These are phyloP conservation scores for Pichia exigua DNA, from an alignment of 805 yeast species.

Conservation along the genomic window DNA sequence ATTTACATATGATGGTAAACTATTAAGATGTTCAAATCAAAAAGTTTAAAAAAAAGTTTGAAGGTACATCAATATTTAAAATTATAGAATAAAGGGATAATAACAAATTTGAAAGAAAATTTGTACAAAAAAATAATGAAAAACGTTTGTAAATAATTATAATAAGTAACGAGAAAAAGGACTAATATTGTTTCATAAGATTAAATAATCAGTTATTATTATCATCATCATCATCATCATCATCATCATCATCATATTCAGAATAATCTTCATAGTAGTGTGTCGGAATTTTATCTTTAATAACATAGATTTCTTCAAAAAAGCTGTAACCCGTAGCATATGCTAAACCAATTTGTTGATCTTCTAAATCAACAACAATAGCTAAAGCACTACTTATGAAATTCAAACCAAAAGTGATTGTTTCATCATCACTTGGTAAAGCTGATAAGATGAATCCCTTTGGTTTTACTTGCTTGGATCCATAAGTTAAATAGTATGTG, in stretches of 20 bases:
- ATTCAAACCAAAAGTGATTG: slow-evolving; percentile 2
- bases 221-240: not conserved
- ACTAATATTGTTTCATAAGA: too few relatives aligned
- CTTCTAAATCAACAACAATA: slow-evolving; percentile 43
- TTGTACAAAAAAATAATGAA: not conserved
- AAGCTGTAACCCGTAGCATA: not conserved
- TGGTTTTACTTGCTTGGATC: too few relatives aligned
- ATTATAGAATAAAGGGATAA: not conserved
- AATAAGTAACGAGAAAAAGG: not conserved
- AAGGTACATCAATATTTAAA: not conserved
- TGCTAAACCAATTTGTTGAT: slow-evolving; percentile 36
- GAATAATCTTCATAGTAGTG: not conserved
- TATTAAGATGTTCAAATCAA: too few relatives aligned
- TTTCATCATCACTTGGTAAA: slow-evolving; percentile 7
- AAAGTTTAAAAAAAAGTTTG: too few relatives aligned
- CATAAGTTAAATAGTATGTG: not conserved
- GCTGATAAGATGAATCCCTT: slow-evolving; percentile 1
- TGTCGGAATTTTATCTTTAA: not conserved
- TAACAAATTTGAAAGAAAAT: not conserved
- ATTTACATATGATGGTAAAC: too few relatives aligned
- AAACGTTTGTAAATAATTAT: not conserved
- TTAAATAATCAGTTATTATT: too few relatives aligned
- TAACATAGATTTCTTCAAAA: too few relatives aligned
- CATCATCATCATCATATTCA: not conserved
- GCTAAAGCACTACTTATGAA: slow-evolving; percentile 27